These are phyloP conservation scores for Penicillium chermesinum DNA, from an alignment of 495 filamentous ascomycete species.

Conservation along the genomic window DNA sequence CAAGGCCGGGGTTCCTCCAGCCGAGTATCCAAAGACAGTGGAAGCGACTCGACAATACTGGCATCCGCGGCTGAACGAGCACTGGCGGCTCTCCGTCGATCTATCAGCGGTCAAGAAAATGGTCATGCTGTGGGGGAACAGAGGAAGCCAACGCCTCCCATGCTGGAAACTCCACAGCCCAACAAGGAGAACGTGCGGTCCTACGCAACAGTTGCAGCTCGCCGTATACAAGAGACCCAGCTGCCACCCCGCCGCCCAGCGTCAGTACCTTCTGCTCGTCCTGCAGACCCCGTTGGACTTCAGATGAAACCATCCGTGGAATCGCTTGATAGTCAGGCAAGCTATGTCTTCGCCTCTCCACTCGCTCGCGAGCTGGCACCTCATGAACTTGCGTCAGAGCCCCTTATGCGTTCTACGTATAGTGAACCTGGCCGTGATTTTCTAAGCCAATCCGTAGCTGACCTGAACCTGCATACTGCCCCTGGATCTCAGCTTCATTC, in stretches of 20 bases:
- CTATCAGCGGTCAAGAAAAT: constrained; percentile 25
- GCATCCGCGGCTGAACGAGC: constrained; percentile 33
- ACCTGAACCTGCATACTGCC: constrained; percentile 21
- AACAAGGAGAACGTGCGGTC: constrained; percentile 27
- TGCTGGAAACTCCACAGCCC: not conserved
- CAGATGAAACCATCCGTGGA: constrained; percentile 34
- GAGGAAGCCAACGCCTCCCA: not conserved
- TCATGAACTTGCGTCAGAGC: constrained; percentile 26
- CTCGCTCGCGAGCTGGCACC: constrained; percentile 22
- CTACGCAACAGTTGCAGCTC: constrained; percentile 26
- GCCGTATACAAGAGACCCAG: constrained; percentile 14
- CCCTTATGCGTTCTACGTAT: constrained; percentile 29
- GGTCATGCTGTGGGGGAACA: constrained; percentile 20
- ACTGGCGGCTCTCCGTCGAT: constrained; percentile 36
- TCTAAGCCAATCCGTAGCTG: constrained; percentile 13
- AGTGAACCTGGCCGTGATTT: constrained; percentile 32
- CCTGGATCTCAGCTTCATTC: constrained; percentile 22
- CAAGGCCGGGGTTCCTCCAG: constrained; percentile 35
- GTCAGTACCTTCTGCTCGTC: constrained; percentile 17
- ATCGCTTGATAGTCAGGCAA: constrained; percentile 25
- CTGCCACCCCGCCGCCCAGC: constrained; percentile 19
- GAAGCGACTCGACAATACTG: constrained; percentile 20
- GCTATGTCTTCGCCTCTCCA: constrained; percentile 29
- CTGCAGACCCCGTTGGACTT: constrained; percentile 14
- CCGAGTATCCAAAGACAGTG: constrained; percentile 13